These are phyloP conservation scores for Cephalotrichum gorgonifer DNA, from an alignment of 2,329 filamentous ascomycete genomes.

Conservation along the genomic window DNA sequence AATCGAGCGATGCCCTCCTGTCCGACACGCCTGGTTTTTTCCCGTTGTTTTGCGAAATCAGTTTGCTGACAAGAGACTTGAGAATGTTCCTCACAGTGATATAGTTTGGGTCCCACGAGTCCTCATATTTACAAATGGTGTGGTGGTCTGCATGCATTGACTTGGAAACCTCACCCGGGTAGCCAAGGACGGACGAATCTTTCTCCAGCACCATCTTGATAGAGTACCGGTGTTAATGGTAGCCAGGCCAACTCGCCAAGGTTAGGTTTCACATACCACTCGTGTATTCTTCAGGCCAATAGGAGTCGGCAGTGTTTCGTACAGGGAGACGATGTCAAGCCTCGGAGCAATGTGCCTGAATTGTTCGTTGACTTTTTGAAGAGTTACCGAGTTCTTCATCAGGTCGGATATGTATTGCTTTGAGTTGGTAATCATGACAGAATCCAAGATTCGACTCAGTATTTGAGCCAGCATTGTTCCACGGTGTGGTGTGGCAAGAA, in stretches of 20 bases:
- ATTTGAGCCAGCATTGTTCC: slow-evolving; percentile 18
- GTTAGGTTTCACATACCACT: slow-evolving; percentile 6
- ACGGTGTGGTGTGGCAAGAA: slow-evolving; percentile 23
- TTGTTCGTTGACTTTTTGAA: slow-evolving; percentile 20
- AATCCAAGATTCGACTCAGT: slow-evolving; percentile 15
- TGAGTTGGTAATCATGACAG: slow-evolving; percentile 8
- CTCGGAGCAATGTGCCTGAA: slow-evolving; percentile 15
- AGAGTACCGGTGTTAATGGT: no score
- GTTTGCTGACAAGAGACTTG: not conserved
- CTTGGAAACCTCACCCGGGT: not conserved
- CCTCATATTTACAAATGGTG: slow-evolving; percentile 20
- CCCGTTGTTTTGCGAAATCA: no score
- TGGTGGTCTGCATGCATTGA: slow-evolving; percentile 17
- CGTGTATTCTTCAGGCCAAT: slow-evolving; percentile 9
- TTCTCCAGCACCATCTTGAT: slow-evolving; percentile 6
- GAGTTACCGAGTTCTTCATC: slow-evolving; percentile 10
- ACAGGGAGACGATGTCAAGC: slow-evolving; percentile 21
- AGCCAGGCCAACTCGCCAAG: no score
- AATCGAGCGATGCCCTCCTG: not conserved
- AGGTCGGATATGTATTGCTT: slow-evolving; percentile 16
- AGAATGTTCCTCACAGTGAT: slow-evolving; percentile 8
- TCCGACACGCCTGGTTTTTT: no score
- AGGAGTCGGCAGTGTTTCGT: slow-evolving; percentile 14
- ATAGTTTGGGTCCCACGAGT: slow-evolving; percentile 16
- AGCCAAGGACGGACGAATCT: slow-evolving; percentile 1